These are phyloP conservation scores for Pseudozyma pruni DNA, from an alignment of 1,284 basidiomycete species.

Conservation along the genomic window DNA sequence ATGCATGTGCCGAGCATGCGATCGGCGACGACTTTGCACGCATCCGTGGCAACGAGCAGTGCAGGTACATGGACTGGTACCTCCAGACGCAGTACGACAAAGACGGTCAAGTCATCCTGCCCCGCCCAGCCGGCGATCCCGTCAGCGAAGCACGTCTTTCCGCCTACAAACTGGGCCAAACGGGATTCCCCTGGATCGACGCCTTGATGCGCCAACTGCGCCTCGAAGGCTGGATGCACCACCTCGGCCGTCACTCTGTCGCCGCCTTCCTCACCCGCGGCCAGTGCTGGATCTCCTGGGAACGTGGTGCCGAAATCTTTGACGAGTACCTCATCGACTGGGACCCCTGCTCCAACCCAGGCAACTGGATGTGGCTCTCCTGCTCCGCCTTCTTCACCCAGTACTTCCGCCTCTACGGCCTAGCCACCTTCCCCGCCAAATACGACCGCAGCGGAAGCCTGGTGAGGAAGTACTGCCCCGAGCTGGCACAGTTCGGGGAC, in stretches of 20 bases:
- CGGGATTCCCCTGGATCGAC: conserved; percentile 72
- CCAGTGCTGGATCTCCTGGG: conserved; percentile 74
- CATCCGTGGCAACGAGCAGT: conserved; percentile 70
- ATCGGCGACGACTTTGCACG: conserved; percentile 68
- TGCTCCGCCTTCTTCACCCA: conserved; percentile 70
- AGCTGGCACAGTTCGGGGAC: conserved; percentile 56
- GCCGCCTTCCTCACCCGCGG: conserved; percentile 73
- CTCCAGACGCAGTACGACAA: conserved; percentile 70
- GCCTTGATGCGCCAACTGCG: conserved; percentile 71
- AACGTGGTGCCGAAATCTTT: conserved; percentile 72
- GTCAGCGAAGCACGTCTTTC: conserved; percentile 69
- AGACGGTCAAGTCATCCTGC: conserved; percentile 66
- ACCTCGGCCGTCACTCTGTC: conserved; percentile 72
- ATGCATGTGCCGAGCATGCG: conserved; percentile 69
- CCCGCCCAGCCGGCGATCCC: conserved; percentile 68
- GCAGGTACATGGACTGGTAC: conserved; percentile 70
- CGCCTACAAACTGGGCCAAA: conserved; percentile 70
- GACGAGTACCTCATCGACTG: conserved; percentile 69
- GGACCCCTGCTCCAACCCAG: conserved; percentile 70
- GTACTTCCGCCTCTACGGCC: conserved; percentile 69
- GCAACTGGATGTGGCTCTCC: conserved; percentile 72
- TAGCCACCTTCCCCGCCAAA: conserved; percentile 70
- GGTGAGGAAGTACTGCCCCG: conserved; percentile 71
- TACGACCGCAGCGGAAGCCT: conserved; percentile 70
- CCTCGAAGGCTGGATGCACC: conserved; percentile 69